Evolutionary conservation across 78 protist genomes (phyloP).

Genomic region (Dictyostelium capitatum): DNA sequence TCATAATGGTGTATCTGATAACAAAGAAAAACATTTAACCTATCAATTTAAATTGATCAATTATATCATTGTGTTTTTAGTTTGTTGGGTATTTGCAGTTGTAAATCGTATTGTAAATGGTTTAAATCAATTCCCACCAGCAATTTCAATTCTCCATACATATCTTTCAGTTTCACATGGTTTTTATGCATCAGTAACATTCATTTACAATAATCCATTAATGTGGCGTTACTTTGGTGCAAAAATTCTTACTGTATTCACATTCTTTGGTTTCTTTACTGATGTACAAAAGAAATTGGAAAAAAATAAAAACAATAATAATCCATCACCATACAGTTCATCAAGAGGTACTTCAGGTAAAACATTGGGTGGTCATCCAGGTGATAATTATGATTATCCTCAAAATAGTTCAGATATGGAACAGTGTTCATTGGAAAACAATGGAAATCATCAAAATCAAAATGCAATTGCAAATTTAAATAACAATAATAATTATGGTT

Average conservation of each 20-base stretch:
- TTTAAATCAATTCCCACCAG: not conserved
- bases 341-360: slow-evolving; percentile 31
- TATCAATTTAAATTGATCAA: slow-evolving; percentile 72
- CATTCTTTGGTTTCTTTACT: slow-evolving; percentile 42
- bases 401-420: not conserved
- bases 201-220: slow-evolving; percentile 68
- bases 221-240: slow-evolving; percentile 70
- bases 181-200: slow-evolving; percentile 17
- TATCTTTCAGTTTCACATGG: slow-evolving; percentile 55
- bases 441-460: not conserved
- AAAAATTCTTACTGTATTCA: not conserved
- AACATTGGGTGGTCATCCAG: slow-evolving; percentile 13
- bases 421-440: slow-evolving; percentile 8
- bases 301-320: slow-evolving; percentile 61
- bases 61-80: slow-evolving; percentile 57
- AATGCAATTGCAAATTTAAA: not conserved
- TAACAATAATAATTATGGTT: slow-evolving; percentile 7
- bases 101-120: slow-evolving; percentile 53
- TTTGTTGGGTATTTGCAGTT: slow-evolving; percentile 74
- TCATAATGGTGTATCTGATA: slow-evolving; percentile 43
- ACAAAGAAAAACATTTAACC: slow-evolving; percentile 48
- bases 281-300: slow-evolving; percentile 31
- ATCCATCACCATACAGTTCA: slow-evolving; percentile 67
- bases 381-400: not conserved
- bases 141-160: slow-evolving; percentile 32